Evolutionary conservation across 2,329 filamentous ascomycete species (phyloP).

Genomic region (Ceratocystis cubensis): DNA sequence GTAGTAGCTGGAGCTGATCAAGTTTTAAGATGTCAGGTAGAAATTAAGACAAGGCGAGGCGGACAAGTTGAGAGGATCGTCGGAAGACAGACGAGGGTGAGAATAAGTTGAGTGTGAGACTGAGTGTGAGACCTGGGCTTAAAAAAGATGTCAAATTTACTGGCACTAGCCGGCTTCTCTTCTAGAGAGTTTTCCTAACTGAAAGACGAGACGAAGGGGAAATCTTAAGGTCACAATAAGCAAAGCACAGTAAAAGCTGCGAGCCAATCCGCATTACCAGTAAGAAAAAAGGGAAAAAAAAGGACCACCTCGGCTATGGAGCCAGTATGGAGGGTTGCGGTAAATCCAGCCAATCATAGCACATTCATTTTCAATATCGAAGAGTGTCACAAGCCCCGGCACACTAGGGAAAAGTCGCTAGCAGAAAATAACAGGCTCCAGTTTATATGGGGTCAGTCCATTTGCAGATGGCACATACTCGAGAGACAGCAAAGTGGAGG

Average conservation of each 20-base stretch:
- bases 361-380: slow-evolving; percentile 20
- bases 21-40: background rate
- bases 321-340: slow-evolving; percentile 7
- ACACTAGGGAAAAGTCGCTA: slow-evolving; percentile 15
- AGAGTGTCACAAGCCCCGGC: slow-evolving; percentile 2
- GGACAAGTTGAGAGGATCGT: slow-evolving; percentile 1
- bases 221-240: background rate
- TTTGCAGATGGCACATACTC: no score
- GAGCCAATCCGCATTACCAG: background rate
- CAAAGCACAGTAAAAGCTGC: background rate
- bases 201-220: background rate
- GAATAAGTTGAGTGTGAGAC: background rate
- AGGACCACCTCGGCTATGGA: slow-evolving; percentile 21
- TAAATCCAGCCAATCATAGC: slow-evolving; percentile 16
- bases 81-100: slow-evolving; percentile 1
- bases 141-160: slow-evolving; percentile 3
- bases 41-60: background rate
- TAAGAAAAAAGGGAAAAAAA: slow-evolving; percentile 10
- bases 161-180: background rate
- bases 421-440: slow-evolving; percentile 6
- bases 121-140: slow-evolving; percentile 11
- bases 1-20: slow-evolving; percentile 5
- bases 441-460: background rate
- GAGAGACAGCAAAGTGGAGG: background rate
- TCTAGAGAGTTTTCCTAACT: slow-evolving; percentile 1